These are phyloP conservation scores for Pseudonectria buxi DNA, from an alignment of 2,329 filamentous ascomycete species.

Conservation along the genomic window DNA sequence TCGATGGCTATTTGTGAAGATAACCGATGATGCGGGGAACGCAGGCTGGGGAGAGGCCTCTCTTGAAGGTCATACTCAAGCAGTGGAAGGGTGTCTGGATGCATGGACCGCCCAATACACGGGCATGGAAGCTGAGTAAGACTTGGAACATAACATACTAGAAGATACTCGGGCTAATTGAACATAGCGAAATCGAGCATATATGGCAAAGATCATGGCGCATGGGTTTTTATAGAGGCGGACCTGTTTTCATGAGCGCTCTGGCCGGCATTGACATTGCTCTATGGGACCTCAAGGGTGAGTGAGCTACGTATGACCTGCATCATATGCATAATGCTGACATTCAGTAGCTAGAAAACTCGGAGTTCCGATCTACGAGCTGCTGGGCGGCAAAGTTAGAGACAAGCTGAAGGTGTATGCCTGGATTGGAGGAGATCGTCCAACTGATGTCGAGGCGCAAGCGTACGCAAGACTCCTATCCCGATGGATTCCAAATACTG, in stretches of 20 bases:
- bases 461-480: conserved; percentile 40
- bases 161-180: neutral
- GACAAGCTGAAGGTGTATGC: conserved; percentile 66
- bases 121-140: conserved; percentile 64
- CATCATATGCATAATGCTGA: neutral
- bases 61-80: conserved; percentile 65
- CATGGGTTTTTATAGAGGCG: conserved; percentile 67
- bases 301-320: rapidly evolving
- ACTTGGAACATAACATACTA: rapidly evolving
- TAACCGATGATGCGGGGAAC: conserved; percentile 58
- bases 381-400: conserved; percentile 68
- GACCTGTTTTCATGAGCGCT: conserved; percentile 74
- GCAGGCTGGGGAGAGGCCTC: conserved; percentile 70
- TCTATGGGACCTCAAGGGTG: conserved; percentile 67
- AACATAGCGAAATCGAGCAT: conserved; percentile 66
- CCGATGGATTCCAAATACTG: neutral
- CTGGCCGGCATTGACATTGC: conserved; percentile 73
- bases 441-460: conserved; percentile 56
- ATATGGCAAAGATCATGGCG: conserved; percentile 73
- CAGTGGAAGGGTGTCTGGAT: conserved; percentile 67
- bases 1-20: conserved; percentile 72
- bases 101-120: conserved; percentile 56
- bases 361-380: conserved; percentile 63
- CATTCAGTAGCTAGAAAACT: conserved; percentile 33
- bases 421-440: conserved; percentile 72